A percentile compares a stretch with the other conserved stretches of the same genome.
Conservation (phyloP, 768 basidiomycete genomes). For the Terana coerulea region DNA sequence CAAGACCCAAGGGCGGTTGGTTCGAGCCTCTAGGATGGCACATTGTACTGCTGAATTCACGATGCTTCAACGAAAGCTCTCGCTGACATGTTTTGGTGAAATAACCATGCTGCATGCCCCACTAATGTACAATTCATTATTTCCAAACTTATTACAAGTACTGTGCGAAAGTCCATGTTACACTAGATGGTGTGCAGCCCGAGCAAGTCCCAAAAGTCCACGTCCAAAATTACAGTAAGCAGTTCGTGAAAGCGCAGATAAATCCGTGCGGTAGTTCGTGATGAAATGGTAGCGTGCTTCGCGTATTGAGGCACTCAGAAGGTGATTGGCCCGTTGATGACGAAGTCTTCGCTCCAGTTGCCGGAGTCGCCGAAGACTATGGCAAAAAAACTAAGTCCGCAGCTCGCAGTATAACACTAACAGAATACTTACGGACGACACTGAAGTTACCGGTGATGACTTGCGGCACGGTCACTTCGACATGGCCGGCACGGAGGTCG, state of each 20-base stretch:
- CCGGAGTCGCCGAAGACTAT: constrained; percentile 49
- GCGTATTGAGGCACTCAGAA: background rate
- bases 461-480: constrained; percentile 36
- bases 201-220: background rate
- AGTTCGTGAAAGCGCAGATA: background rate
- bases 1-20: no score
- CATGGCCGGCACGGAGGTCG: constrained; percentile 32
- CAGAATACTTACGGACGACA: constrained; percentile 38
- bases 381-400: background rate
- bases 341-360: constrained; percentile 37
- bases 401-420: background rate
- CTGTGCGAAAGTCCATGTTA: background rate
- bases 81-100: no score
- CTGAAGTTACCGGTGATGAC: constrained; percentile 30
- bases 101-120: no score
- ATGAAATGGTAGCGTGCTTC: background rate
- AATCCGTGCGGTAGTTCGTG: background rate
- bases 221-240: background rate
- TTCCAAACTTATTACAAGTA: no score
- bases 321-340: constrained; percentile 21
- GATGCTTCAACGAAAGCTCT: no score
- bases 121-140: no score
- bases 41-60: no score
- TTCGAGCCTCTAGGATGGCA: no score
- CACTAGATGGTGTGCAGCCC: background rate